Evolutionary conservation across 257 asterid genomes (phyloP), one percentile per base, ranked within the genome.

Genomic region (Capsicum chinense): DNA sequence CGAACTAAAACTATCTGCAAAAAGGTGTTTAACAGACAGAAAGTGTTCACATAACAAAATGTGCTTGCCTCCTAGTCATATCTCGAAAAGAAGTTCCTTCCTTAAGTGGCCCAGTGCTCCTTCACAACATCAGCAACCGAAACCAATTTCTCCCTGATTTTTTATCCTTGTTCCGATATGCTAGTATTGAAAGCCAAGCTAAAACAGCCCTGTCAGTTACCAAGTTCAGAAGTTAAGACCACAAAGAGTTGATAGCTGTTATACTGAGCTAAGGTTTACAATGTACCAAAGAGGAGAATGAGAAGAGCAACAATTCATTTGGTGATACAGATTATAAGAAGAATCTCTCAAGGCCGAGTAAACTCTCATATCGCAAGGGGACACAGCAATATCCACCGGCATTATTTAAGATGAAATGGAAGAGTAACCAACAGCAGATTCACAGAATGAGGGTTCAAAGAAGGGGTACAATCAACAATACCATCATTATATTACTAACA

Each of bases 151-250:
- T 93, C 99, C 98, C 99, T 1, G 93, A 87, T 82, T 88, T 93
- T 89, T 87, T 93, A 87, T 91, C 95, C 93, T 93, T 97, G 93
- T 93, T 97, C 81, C 87, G 90, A 69, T 80, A 89, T 56, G 99
- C 97, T 84, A 97, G 82, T 83, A 97, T 95, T n/a, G 99, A 95
- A 89, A 97, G 91, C 99, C 99, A 97, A 85, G 98, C 97, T 85
- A 97, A 89, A 84, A 97, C 97, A 73, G 99, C 98, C 99, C 99
- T 96, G 91, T 56, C 62, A 80, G 83, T 58, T 73, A 42, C 54
- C 54, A 44, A 37, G 85, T 87, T 39, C 26, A 83, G 69, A 68
- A 56, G 71, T 60, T 68, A 68, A n/a, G 62, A 76, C 44, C 81
- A 76, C 62, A 76, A 54, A 76, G 64, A 26, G 26, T 76, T 26